These are phyloP conservation scores for Platanus orientalis DNA, from an alignment of 164 flowering plant species.

Conservation along the genomic window DNA sequence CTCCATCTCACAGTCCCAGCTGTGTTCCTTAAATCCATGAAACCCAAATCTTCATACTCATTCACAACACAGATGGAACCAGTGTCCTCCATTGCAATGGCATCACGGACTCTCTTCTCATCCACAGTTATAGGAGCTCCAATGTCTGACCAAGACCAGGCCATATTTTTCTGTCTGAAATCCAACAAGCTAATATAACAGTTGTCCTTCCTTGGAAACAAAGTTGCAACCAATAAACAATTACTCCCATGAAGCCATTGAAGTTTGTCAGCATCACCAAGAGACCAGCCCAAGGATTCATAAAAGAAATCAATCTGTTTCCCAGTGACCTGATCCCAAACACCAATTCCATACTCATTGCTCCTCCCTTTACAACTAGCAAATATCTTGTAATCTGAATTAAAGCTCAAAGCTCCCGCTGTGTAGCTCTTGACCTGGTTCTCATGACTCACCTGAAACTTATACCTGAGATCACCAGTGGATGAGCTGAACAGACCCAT, in stretches of 20 bases:
- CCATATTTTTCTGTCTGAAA: constrained; percentile 65
- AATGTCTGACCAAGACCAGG: constrained; percentile 84
- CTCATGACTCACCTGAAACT: constrained; percentile 61
- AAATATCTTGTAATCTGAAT: constrained; percentile 44
- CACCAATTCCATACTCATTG: constrained; percentile 86
- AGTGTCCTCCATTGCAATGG: constrained; percentile 74
- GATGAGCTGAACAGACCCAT: constrained; percentile 69
- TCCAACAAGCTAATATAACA: constrained; percentile 84
- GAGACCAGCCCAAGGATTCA: constrained; percentile 73
- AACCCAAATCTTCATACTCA: constrained; percentile 76
- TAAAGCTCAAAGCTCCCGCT: constrained; percentile 67
- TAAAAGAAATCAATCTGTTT: constrained; percentile 82
- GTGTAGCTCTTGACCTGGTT: constrained; percentile 66
- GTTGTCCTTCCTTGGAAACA: constrained; percentile 77
- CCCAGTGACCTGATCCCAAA: constrained; percentile 81
- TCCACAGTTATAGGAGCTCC: constrained; percentile 38
- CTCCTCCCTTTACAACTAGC: constrained; percentile 84
- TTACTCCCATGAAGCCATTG: constrained; percentile 68
- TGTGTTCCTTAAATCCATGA: constrained; percentile 60
- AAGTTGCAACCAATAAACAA: constrained; percentile 75
- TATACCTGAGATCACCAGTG: constrained; percentile 57
- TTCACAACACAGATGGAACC: constrained; percentile 71
- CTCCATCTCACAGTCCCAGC: constrained; percentile 68
- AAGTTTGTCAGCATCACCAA: constrained; percentile 79
- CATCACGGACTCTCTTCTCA: constrained; percentile 74